Evolutionary conservation across 2,329 filamentous ascomycete genomes (phyloP).

Genomic region (Exophiala oligosperma): DNA sequence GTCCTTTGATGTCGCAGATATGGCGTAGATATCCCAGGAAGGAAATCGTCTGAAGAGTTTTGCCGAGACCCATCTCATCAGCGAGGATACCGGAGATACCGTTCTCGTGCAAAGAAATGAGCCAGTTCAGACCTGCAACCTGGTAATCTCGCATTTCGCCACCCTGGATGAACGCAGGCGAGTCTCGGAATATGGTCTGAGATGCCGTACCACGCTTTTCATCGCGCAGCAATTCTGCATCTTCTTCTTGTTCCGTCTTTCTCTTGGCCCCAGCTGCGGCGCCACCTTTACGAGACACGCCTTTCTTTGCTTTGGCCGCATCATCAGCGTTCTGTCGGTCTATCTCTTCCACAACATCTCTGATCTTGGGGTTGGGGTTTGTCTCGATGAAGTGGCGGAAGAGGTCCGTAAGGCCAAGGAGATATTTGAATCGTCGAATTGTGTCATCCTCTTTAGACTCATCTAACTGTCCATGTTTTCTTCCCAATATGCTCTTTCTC

Average conservation of each 20-base stretch:
- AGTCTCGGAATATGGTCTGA: conserved; percentile 90
- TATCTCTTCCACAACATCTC: conserved; percentile 90
- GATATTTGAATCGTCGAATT: conserved; percentile 88
- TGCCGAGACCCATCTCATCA: conserved; percentile 98
- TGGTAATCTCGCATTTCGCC: conserved; percentile 96
- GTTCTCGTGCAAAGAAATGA: conserved; percentile 96
- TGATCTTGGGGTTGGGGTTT: conserved; percentile 91
- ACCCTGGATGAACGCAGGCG: conserved; percentile 80
- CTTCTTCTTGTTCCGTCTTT: conserved; percentile 95
- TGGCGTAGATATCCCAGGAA: conserved; percentile 95
- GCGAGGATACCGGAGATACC: conserved; percentile 97
- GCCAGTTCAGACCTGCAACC: conserved; percentile 92
- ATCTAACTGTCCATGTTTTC: conserved; percentile 88
- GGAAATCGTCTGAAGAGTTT: conserved; percentile 95
- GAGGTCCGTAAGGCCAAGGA: conserved; percentile 90
- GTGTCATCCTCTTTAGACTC: conserved; percentile 98
- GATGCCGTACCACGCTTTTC: conserved; percentile 85
- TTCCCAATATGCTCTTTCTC: conserved; percentile 88
- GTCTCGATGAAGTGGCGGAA: conserved; percentile 99
- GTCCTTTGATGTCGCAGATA: conserved; percentile 83
- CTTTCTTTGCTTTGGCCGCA: conserved; percentile 69
- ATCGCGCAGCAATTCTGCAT: conserved; percentile 81
- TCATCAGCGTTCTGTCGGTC: conserved; percentile 85
- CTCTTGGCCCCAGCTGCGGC: conserved; percentile 72
- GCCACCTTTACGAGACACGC: conserved; percentile 76